Base-by-base conservation (phyloP, 2,329 filamentous ascomycete genomes). In the Huntiella abstrusa region DNA sequence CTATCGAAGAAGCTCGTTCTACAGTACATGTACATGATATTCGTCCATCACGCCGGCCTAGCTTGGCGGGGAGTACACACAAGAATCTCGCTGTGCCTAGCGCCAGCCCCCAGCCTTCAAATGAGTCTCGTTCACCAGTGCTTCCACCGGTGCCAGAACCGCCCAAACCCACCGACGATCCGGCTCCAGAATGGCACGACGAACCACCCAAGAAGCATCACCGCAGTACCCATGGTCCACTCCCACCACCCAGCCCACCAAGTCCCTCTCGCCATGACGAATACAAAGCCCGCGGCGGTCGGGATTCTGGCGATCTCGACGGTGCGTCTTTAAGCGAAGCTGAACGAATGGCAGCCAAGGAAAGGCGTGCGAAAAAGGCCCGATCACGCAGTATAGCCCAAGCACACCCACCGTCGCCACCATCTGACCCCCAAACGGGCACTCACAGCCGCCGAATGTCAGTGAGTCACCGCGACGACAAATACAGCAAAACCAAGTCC, bases 381-480 rank as follows among this genome's bases (percentile, higher is more conserved):
- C 41, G 45, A 32, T 44, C 48, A 17, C 41, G 48, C 28, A 47
- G 44, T 12, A 38, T 36, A 33, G 39, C 48, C 8, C 48, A 50
- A 34, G 33, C 40, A 3, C 48, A 47, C 12, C 41, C 46, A 7
- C 49, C 46, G 33, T 51, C 46, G 5, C 46, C 43, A 11, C 46
- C 43, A 5, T 41, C 46, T 19, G 49, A 51, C 16, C 49, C 49
- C 12, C 28, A 43, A 43, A 33, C 16, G 7, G 22, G 22, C 7
- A 28, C 22, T 28, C 22, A 28, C 3, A 28, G 22, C 7, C 22
- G 22, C 41, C 39, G 43, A 32, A 33, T 12, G 44, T 49, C 22
- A 37, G 49, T 10, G 47, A 51, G 52, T 54, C 52, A 51, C 44
- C 51, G 43, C 48, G 37, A 34, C 17, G 50, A 52, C 19, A 50